Conservation (phyloP, 495 filamentous ascomycete genomes). For the Hypoxylon cercidicola region DNA sequence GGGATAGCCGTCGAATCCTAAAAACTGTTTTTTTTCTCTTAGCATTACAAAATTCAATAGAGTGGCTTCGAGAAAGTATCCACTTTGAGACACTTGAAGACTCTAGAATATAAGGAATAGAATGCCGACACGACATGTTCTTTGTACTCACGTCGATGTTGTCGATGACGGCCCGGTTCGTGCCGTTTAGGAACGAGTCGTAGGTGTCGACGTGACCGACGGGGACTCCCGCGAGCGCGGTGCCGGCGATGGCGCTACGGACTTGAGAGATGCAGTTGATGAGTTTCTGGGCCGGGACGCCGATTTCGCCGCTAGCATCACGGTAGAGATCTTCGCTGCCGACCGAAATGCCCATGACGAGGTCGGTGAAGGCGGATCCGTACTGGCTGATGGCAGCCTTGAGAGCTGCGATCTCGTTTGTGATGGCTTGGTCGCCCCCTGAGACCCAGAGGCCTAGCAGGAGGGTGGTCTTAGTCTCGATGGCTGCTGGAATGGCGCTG, state of each 20-base stretch:
- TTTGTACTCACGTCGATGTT: no score
- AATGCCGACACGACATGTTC: no score
- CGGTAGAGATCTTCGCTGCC: conserved; percentile 88
- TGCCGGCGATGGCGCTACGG: conserved; percentile 64
- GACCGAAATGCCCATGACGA: conserved; percentile 81
- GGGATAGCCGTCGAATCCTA: conserved; percentile 76
- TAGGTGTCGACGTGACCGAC: conserved; percentile 90
- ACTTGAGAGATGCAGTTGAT: conserved; percentile 70
- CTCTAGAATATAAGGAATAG: no score
- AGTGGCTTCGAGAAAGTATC: no score
- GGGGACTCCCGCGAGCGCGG: conserved; percentile 60
- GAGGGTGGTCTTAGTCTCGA: conserved; percentile 70
- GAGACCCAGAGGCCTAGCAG: conserved; percentile 80
- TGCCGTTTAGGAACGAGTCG: conserved; percentile 77
- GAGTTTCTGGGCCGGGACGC: conserved; percentile 65
- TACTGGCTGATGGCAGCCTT: conserved; percentile 68
- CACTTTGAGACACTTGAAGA: no score
- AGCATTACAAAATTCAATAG: no score
- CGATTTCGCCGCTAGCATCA: conserved; percentile 66
- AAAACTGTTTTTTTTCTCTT: no score
- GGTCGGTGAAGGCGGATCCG: conserved; percentile 66
- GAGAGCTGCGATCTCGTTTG: conserved; percentile 73
- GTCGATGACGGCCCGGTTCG: conserved; percentile 72
- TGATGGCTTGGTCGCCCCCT: conserved; percentile 63
- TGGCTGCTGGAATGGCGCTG: conserved; percentile 75